Evolutionary conservation across 176 grass and related monocot genomes (phyloP).

Genomic region (Otatea glauca): DNA sequence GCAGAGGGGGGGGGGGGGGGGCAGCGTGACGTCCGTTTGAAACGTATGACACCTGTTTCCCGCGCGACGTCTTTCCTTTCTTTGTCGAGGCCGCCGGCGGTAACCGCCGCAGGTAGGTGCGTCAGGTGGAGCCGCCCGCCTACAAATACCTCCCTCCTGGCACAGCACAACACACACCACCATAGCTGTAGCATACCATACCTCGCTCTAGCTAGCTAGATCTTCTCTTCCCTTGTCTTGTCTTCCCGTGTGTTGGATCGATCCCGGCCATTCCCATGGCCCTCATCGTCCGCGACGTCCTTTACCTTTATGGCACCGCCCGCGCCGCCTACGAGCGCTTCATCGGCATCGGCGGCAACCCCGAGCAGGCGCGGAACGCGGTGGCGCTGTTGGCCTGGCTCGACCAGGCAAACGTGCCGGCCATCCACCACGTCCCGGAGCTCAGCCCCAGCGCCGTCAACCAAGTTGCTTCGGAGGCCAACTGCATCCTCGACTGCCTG

Average conservation of each 20-base stretch:
- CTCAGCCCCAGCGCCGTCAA: background rate
- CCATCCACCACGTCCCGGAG: background rate
- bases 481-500: constrained; percentile 51
- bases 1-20: no score
- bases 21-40: background rate
- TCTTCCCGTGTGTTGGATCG: background rate
- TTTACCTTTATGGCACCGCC: constrained; percentile 46
- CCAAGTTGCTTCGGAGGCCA: constrained; percentile 40
- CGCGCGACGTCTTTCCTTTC: background rate
- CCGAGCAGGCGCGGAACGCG: constrained; percentile 47
- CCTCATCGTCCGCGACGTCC: constrained; percentile 51
- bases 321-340: constrained; percentile 50
- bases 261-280: constrained; percentile 26
- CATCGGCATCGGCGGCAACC: background rate
- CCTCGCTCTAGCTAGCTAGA: no score
- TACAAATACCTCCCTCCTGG: constrained; percentile 3
- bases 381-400: constrained; percentile 63
- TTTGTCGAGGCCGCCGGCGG: background rate
- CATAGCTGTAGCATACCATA: background rate
- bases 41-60: constrained; percentile 15
- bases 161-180: background rate
- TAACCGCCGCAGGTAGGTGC: background rate
- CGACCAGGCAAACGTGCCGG: constrained; percentile 37
- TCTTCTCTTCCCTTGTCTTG: background rate
- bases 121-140: background rate